Evolutionary conservation across 2,329 filamentous ascomycete genomes (phyloP).

Genomic region (Neodidymelliopsis sp.): DNA sequence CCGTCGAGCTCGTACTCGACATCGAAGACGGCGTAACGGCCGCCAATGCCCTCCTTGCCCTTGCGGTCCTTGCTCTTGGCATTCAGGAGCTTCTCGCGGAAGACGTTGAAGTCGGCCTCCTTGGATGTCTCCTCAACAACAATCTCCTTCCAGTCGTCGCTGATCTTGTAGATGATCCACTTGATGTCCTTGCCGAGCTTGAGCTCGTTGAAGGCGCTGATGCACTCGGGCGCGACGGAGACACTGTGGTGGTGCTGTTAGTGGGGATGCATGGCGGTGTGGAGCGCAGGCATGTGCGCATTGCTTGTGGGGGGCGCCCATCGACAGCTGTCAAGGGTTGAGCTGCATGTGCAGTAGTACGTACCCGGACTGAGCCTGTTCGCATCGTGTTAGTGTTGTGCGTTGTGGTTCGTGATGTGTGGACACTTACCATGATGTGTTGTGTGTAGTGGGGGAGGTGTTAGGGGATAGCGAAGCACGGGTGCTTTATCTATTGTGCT

Average conservation of each 20-base stretch:
- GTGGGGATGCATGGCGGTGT: slow-evolving; percentile 13
- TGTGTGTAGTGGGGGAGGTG: slow-evolving; percentile 31
- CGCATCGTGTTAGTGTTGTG: slow-evolving; percentile 25
- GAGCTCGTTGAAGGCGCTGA: slow-evolving; percentile 75
- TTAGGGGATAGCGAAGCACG: slow-evolving; percentile 28
- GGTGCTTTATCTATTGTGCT: slow-evolving; percentile 45
- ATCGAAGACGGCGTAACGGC: slow-evolving; percentile 85
- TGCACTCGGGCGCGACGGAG: slow-evolving; percentile 75
- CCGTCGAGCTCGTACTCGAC: slow-evolving; percentile 77
- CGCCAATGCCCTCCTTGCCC: slow-evolving; percentile 65
- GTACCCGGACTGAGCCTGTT: slow-evolving; percentile 55
- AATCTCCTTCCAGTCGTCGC: slow-evolving; percentile 82
- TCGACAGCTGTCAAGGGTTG: slow-evolving; percentile 20
- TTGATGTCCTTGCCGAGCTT: slow-evolving; percentile 81
- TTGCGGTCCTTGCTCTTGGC: slow-evolving; percentile 75
- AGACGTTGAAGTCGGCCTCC: slow-evolving; percentile 72
- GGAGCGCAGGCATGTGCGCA: slow-evolving; percentile 17
- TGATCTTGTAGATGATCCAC: slow-evolving; percentile 89
- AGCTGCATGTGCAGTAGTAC: slow-evolving; percentile 32
- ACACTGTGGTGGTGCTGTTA: slow-evolving; percentile 62
- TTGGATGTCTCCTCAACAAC: slow-evolving; percentile 77
- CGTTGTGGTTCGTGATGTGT: background rate
- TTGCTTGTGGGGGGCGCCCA: slow-evolving; percentile 15
- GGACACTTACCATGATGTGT: slow-evolving; percentile 46
- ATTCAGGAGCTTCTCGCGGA: slow-evolving; percentile 78